A percentile compares a stretch with the other conserved stretches of the same genome.
Conservation (phyloP, 2,329 filamentous ascomycete species). For the Penicillium paneum region DNA sequence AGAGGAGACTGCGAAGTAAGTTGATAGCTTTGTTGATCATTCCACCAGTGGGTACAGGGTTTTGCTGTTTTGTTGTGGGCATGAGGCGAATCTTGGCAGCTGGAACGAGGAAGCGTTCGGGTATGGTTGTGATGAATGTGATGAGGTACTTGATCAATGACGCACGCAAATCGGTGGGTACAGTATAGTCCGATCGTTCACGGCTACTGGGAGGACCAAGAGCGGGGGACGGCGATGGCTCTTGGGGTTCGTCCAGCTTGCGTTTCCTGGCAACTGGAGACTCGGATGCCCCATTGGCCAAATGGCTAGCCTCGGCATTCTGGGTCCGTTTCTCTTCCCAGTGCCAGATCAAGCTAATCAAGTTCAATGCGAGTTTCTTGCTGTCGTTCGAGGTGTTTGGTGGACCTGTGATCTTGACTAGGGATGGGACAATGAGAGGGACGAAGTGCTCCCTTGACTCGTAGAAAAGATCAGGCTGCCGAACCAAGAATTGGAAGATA, state of each 20-base stretch:
- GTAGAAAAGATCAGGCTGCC: constrained; percentile 90
- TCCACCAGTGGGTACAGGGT: constrained; percentile 62
- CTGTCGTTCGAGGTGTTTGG: constrained; percentile 85
- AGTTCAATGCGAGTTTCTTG: constrained; percentile 83
- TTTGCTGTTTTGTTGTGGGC: constrained; percentile 45
- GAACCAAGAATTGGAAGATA: constrained; percentile 95
- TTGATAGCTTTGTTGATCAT: constrained; percentile 81
- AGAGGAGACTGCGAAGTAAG: constrained; percentile 78
- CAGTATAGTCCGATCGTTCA: constrained; percentile 64
- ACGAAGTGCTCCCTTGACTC: constrained; percentile 91
- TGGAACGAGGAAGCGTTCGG: constrained; percentile 77
- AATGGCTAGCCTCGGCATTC: constrained; percentile 46
- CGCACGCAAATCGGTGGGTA: constrained; percentile 64
- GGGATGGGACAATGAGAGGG: constrained; percentile 78
- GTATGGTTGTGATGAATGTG: constrained; percentile 86
- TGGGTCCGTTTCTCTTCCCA: constrained; percentile 86
- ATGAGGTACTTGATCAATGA: constrained; percentile 93
- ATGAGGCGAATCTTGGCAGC: constrained; percentile 64
- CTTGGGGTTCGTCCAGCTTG: constrained; percentile 64
- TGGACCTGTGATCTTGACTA: constrained; percentile 78
- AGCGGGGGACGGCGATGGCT: constrained; percentile 51
- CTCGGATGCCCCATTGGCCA: constrained; percentile 51
- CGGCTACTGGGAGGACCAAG: constrained; percentile 42
- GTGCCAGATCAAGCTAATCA: constrained; percentile 85
- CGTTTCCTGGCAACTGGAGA: constrained; percentile 74